Evolutionary conservation across 169 alveolate genomes (phyloP), one percentile per base, ranked within the genome.

Genomic region (Miamiensis avidus): DNA sequence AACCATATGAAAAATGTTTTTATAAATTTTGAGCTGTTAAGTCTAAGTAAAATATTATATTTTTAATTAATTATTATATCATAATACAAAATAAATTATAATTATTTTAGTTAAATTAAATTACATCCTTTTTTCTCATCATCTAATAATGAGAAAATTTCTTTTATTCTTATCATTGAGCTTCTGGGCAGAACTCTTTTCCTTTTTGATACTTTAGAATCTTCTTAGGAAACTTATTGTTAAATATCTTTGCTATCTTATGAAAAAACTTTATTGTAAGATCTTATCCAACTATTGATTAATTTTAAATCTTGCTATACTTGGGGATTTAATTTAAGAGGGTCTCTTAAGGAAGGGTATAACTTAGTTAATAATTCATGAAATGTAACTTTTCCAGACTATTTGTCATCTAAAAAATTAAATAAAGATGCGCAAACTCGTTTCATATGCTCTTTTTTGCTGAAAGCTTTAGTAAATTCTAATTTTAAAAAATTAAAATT

Each of bases 371-470:
- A 73, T 27, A 84, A 79, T 29, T 77, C 76, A 25, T 84, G 84
- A 65, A 84, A 84, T 25, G 83, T 76, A 33, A 84, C 81, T 74
- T 49, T 76, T 32, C 89, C 89, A 29, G 65, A 76, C 69, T 76
- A 77, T 65, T 77, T 79, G 30, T 82, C 76, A 34, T 84, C 89
- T 84, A 84, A 77, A 29, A 76, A 84, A 77, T 84, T 84, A 34
- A 76, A 84, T 16, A 84, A 29, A 65, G 84, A 75, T 27, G 89
- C 89, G 26, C 84, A 75, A 6, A 84, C 89, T 78, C 89, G 76
- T 78, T 84, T 84, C 85, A 84, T 84, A 72, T 84, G 89, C 65
- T 77, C 84, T 31, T 84, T 84, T 75, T 84, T 79, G n/a, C 65
- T 31, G 69, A 84, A 84, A 0, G 89, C 81, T 31, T 84, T 84